Evolutionary conservation across 768 basidiomycete species (phyloP), one percentile per base, ranked within the genome.

Genomic region (Russula compacta): DNA sequence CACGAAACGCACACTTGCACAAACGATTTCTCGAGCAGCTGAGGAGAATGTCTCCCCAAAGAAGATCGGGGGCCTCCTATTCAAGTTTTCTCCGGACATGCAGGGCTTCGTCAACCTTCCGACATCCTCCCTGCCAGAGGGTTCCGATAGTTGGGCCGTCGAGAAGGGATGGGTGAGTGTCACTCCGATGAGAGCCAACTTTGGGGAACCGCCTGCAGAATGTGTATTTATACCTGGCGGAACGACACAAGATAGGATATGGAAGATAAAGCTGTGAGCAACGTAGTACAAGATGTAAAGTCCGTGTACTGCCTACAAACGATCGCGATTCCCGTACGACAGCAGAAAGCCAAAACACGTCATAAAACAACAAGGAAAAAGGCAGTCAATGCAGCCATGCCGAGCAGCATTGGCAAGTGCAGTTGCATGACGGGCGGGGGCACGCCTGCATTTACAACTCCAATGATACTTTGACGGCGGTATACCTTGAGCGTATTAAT

Each of bases 71-170:
- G 21, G 21, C 12, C 76, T 95, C 44, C 70, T 78, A 29, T 97
- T 95, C 78, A 84, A 83, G 71, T 97, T 83, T 76, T 68, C 86
- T 72, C 84, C 84, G 12, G 84, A 89, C 52, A 81, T 94, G 77
- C 73, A 73, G n/a, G 77, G 76, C 11, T 74, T 95, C 14, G 78
- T 95, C 47, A 77, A 76, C 47, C 90, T 90, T 2, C 71, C 78
- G 14, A 63, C 77, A 49, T 78, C 81, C 3, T 70, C 70, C 17
- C 73, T 93, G n/a, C 89, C 91, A 1, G 74, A 81, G 19, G 92
- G 90, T 3, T 84, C 88, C 10, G 93, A 97, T 71, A 83, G 81
- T 0, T 92, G 89, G 88, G 91, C 89, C 15, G 74, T 94, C 36
- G 74, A 77, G 59, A 77, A 83, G 60, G 89, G 86, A 5, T 82